phyloP scores from a whole-genome alignment of 768 basidiomycete species.

The Hypsizygus marmoreus region DNA sequence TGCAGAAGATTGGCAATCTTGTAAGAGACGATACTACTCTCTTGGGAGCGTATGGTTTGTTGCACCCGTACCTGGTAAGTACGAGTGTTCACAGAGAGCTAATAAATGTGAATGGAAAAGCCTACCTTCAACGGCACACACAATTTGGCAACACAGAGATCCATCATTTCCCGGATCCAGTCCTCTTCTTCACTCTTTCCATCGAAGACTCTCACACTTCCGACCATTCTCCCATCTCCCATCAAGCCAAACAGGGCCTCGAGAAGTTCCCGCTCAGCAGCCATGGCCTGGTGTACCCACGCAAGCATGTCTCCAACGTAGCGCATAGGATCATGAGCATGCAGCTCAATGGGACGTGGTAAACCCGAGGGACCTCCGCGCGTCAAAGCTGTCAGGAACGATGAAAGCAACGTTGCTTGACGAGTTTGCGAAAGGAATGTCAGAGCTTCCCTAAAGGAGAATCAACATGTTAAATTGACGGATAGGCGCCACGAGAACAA shows the following conservation, averaged over 20 bases:
- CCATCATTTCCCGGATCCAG: slow-evolving; percentile 80
- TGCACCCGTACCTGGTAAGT: slow-evolving; percentile 74
- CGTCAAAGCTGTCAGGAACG: slow-evolving; percentile 87
- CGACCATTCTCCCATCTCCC: slow-evolving; percentile 71
- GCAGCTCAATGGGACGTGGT: slow-evolving; percentile 93
- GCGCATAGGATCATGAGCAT: slow-evolving; percentile 95
- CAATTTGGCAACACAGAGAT: slow-evolving; percentile 78
- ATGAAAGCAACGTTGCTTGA: slow-evolving; percentile 74
- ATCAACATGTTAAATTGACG: not conserved
- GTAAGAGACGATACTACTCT: slow-evolving; percentile 89
- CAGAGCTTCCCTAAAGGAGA: slow-evolving; percentile 62
- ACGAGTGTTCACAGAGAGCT: not conserved
- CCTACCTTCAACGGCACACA: slow-evolving; percentile 86
- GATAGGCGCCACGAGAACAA: slow-evolving; percentile 4
- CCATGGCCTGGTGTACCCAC: slow-evolving; percentile 96
- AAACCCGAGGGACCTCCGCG: slow-evolving; percentile 83
- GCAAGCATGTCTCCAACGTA: slow-evolving; percentile 99
- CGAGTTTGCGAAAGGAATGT: slow-evolving; percentile 78
- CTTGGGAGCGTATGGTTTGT: slow-evolving; percentile 91
- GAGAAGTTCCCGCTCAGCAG: slow-evolving; percentile 92
- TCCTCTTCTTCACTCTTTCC: slow-evolving; percentile 67
- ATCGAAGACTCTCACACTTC: slow-evolving; percentile 59
- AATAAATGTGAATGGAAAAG: not conserved
- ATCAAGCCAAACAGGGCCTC: slow-evolving; percentile 81
- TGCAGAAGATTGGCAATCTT: slow-evolving; percentile 94